Evolutionary conservation across 2,329 filamentous ascomycete species (phyloP).

Genomic region (Colletotrichum echinochloae): DNA sequence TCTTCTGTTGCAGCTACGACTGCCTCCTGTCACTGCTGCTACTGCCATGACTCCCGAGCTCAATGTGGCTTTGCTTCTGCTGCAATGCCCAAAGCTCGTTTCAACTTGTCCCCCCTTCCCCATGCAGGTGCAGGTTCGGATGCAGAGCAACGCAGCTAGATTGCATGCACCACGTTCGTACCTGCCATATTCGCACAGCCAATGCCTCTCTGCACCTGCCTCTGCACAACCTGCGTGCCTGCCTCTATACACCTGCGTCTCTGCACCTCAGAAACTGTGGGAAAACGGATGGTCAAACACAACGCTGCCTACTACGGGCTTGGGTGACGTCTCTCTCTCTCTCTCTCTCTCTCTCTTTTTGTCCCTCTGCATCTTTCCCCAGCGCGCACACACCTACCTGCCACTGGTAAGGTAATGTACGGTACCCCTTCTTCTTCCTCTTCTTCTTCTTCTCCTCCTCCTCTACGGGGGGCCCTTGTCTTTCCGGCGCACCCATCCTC

Average conservation of each 20-base stretch:
- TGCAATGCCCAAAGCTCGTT: constrained; percentile 35
- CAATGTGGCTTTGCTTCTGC: constrained; percentile 18
- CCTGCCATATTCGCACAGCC: background rate
- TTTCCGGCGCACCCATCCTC: constrained; percentile 13
- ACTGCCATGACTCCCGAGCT: constrained; percentile 1
- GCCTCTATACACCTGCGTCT: background rate
- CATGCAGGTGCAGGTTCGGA: constrained; percentile 10
- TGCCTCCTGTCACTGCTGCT: background rate
- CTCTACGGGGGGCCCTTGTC: constrained; percentile 27
- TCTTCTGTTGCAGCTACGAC: background rate
- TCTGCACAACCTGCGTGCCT: too few species aligned
- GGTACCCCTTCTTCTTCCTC: constrained; percentile 1
- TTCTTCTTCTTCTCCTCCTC: constrained; percentile 1
- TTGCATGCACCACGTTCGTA: constrained; percentile 20
- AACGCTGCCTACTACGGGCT: background rate
- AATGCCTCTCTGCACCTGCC: background rate
- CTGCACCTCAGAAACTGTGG: background rate
- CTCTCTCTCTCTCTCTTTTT: constrained; percentile 1
- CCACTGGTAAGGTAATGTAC: too few species aligned
- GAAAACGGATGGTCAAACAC: background rate
- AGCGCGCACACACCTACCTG: too few species aligned
- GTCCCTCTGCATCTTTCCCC: background rate
- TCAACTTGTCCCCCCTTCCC: constrained; percentile 33
- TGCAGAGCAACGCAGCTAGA: constrained; percentile 26
- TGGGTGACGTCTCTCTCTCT: background rate